Base-by-base conservation (phyloP, 495 filamentous ascomycete genomes). In the Lophiotrema nucula region DNA sequence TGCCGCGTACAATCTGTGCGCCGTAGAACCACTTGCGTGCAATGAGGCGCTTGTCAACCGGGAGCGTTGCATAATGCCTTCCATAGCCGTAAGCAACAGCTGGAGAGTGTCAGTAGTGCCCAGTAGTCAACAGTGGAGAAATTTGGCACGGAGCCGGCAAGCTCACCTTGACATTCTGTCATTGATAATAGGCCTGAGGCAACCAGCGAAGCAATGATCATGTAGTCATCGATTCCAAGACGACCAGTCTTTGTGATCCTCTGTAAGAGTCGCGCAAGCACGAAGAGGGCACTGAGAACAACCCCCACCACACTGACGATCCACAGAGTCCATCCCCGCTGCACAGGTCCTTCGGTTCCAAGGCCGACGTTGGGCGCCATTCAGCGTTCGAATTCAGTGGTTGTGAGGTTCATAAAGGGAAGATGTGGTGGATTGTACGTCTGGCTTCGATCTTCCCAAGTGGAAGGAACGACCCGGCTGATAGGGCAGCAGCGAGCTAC, bases 281-380 rank as follows among this genome's bases (percentile, higher is more conserved):
- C 45, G 45, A 48, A 48, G 12, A 48, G 6, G 23, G 22, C 45
- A 26, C 12, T 6, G 22, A 48, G 22, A 5, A 48, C 12, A 5
- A 48, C 45, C 18, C 21, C 26, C 22, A 48, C 45, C 6, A 48
- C 45, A 19, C 45, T 21, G 41, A 45, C 45, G 19, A 48, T 48
- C 45, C 45, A 48, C 12, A 48, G 45, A 19, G 8, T 21, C 45
- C 45, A 48, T 25, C 45, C 45, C 15, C 45, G 45, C 45, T 48
- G 45, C 8, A 25, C 23, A 4, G 45, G 45, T 8, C 45, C 45
- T 26, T 48, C 45, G 15, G 45, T 23, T 31, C 45, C 45, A 13
- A 48, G 45, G 6, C 45, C 45, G 8, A 48, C 45, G 15, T 25
- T 26, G 10, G 45, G 45, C 4, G 45, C 45, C 45, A 48, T 48